Base-by-base conservation (phyloP, 1,284 basidiomycete species). In the Irpex lacteus region DNA sequence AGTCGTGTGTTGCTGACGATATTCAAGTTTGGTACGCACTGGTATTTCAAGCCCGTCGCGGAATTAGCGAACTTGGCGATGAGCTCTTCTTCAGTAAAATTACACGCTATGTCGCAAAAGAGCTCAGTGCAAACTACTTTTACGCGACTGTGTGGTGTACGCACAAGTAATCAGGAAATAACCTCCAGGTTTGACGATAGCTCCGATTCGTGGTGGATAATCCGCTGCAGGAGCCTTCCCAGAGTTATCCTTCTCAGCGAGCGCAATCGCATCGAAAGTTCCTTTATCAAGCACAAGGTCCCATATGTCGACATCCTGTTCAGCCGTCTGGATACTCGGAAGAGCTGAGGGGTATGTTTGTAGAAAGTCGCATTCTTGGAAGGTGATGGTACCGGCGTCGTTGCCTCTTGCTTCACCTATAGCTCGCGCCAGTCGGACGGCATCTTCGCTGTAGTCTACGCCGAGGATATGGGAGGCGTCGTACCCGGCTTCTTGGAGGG, bases 81-180 rank as follows among this genome's bases (percentile, higher is more conserved):
- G 47, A 97, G 75, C 72, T 97, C 95, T 0, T 88, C 84, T 69
- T 94, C 88, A 0, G 95, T 97, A 72, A 95, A 97, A 73, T 97
- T 97, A 73, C 95, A 96, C 5, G 91, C 89, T 92, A 50, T n/a
- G 4, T n/a, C 13, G 56, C 58, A 37, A 38, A 62, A 32, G 18
- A 21, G 15, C 21, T 4, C 4, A 19, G 62, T 19, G 11, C 19
- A 62, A 19, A n/a, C 11, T 11, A 59, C 34, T 50, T 50, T 2
- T 32, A 32, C 6, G 4, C 56, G 32, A 5, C 8, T 32, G 9
- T 56, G 13, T 21, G 26, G 8, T 19, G 8, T 9, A 70, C 83
- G 71, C 70, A 92, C 92, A 95, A 44, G 94, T 96, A 65, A 96
- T 94, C 55, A 96, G 78, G 72, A 96, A 95, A 69, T 83, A 79